Percentiles rank a stretch among this genome's conserved stretches.
Evolutionary conservation across 106 monocot species (phyloP).

Genomic region (Allium sativum): DNA sequence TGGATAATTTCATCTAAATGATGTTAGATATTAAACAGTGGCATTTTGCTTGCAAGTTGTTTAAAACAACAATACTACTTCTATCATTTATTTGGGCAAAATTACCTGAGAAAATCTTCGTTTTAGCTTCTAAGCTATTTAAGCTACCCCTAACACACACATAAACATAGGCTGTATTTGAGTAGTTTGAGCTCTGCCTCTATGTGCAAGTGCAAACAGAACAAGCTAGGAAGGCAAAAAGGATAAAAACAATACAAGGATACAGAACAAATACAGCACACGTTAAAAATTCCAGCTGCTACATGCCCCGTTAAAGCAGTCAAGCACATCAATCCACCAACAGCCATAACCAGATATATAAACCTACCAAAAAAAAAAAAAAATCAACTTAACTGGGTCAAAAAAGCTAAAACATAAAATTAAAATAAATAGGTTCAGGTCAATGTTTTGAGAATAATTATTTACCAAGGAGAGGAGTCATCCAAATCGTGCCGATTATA

Average conservation of each 20-base stretch:
- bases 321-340: constrained; percentile 48
- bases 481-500: constrained; percentile 22
- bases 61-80: too few species aligned
- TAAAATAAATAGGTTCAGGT: background rate
- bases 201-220: too few species aligned
- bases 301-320: constrained; percentile 55
- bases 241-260: constrained; percentile 21
- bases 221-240: background rate
- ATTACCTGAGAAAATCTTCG: too few species aligned
- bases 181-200: too few species aligned
- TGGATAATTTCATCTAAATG: too few species aligned
- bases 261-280: constrained; percentile 84
- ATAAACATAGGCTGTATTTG: too few species aligned
- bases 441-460: background rate
- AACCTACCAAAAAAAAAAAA: constrained; percentile 74
- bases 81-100: too few species aligned
- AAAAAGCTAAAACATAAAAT: background rate
- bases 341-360: constrained; percentile 41
- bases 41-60: too few species aligned
- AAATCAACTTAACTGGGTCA: background rate
- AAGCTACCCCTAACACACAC: too few species aligned
- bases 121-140: too few species aligned
- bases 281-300: constrained; percentile 46
- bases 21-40: too few species aligned
- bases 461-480: constrained; percentile 56